phyloP scores from a whole-genome alignment of 2,329 filamentous ascomycete species.

The Penicillium crustosum region DNA sequence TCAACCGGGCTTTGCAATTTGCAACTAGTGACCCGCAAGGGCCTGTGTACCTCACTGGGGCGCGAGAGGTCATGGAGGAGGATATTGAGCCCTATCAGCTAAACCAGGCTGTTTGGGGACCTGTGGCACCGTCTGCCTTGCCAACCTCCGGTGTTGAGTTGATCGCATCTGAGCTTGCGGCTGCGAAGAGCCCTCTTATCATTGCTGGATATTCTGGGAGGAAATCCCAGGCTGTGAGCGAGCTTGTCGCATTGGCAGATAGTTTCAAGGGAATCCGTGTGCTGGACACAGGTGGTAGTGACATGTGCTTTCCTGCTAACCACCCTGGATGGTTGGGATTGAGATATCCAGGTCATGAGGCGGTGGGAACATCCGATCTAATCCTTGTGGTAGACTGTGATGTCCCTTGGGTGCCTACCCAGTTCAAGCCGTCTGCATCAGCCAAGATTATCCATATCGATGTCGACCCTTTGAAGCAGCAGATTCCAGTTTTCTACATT shows the following conservation, averaged over 20 bases:
- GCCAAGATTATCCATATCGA: slow-evolving; percentile 66
- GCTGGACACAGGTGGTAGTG: slow-evolving; percentile 53
- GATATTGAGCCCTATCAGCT: slow-evolving; percentile 73
- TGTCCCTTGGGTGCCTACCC: slow-evolving; percentile 89
- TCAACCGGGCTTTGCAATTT: slow-evolving; percentile 80
- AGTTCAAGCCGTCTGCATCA: slow-evolving; percentile 57
- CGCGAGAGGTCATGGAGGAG: slow-evolving; percentile 81
- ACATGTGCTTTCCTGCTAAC: slow-evolving; percentile 52
- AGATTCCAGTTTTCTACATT: slow-evolving; percentile 74
- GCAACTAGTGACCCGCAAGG: slow-evolving; percentile 74
- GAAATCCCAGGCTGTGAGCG: slow-evolving; percentile 42
- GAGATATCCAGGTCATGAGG: slow-evolving; percentile 70
- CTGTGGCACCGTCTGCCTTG: slow-evolving; percentile 66
- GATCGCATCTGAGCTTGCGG: slow-evolving; percentile 46
- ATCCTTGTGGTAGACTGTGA: slow-evolving; percentile 87
- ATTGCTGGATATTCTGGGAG: slow-evolving; percentile 55
- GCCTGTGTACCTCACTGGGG: slow-evolving; percentile 75
- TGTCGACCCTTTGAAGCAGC: slow-evolving; percentile 66
- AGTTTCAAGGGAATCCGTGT: slow-evolving; percentile 51
- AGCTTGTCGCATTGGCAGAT: slow-evolving; percentile 50
- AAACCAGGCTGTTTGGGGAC: slow-evolving; percentile 67
- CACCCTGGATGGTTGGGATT: slow-evolving; percentile 64
- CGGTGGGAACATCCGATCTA: slow-evolving; percentile 74
- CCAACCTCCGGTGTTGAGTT: slow-evolving; percentile 48
- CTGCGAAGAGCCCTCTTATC: slow-evolving; percentile 50